Conservation (phyloP, 441 rosid genomes). For the Metrosideros polymorpha region DNA sequence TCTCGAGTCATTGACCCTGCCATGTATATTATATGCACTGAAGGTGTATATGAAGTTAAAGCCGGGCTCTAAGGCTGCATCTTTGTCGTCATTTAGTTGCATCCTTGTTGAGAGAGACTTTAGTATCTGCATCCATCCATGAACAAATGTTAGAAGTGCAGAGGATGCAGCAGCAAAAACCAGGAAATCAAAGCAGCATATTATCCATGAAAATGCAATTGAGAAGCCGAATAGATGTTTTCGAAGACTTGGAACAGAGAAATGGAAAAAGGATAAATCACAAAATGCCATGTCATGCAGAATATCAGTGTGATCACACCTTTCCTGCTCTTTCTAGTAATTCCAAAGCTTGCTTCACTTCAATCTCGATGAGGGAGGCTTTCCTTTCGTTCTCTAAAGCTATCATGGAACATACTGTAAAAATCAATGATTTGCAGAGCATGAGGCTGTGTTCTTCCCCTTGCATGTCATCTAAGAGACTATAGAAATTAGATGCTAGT, state of each 20-base stretch:
- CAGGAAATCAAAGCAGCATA: not conserved
- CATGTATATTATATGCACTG: conserved; percentile 55
- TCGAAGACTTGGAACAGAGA: not conserved
- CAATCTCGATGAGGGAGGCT: conserved; percentile 33
- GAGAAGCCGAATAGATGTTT: not conserved
- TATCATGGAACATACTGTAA: conserved; percentile 58
- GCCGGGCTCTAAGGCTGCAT: conserved; percentile 34
- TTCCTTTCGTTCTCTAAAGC: conserved; percentile 62
- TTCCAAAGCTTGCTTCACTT: conserved; percentile 59
- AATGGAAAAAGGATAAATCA: not conserved
- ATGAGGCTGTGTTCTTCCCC: conserved; percentile 38
- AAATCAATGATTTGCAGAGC: conserved; percentile 62
- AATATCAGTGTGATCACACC: conserved; percentile 21
- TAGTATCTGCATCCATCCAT: conserved; percentile 39
- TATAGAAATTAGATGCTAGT: conserved; percentile 56
- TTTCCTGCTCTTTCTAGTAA: conserved; percentile 71
- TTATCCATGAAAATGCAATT: not conserved
- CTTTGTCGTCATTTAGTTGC: conserved; percentile 15
- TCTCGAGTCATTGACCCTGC: conserved; percentile 44
- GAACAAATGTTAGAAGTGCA: not conserved
- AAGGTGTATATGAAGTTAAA: conserved; percentile 61
- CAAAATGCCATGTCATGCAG: not conserved
- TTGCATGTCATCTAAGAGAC: conserved; percentile 28
- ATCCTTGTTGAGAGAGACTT: conserved; percentile 22
- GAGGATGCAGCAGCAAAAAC: not conserved